A percentile compares a stretch with the other conserved stretches of the same genome.
Evolutionary conservation across 495 filamentous ascomycete genomes (phyloP).

Genomic region (Schizothecium vesticola): DNA sequence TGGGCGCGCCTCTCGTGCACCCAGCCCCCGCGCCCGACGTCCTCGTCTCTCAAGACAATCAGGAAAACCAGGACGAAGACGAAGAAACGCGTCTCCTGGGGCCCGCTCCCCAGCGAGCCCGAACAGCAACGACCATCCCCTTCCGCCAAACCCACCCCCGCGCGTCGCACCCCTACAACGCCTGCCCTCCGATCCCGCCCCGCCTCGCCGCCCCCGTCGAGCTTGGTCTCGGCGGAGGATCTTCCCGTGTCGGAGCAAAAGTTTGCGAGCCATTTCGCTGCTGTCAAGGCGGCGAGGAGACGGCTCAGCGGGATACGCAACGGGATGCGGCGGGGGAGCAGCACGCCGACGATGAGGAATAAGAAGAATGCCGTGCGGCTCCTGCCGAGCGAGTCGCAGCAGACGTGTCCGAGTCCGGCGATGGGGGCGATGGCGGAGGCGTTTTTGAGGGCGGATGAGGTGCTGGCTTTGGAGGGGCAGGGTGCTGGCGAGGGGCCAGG

Average conservation of each 20-base stretch:
- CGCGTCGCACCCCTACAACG: neutral
- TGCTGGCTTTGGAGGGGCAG: neutral
- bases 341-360: neutral
- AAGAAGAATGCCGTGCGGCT: slow-evolving; percentile 12
- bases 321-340: neutral
- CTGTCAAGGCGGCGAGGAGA: slow-evolving; percentile 19
- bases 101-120: slow-evolving; percentile 13
- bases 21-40: neutral
- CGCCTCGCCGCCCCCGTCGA: slow-evolving; percentile 26
- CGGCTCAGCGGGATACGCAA: neutral
- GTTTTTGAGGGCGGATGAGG: slow-evolving; percentile 25
- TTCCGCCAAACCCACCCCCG: neutral
- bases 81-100: slow-evolving; percentile 30
- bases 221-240: neutral
- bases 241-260: slow-evolving; percentile 16
- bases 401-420: slow-evolving; percentile 31
- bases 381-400: slow-evolving; percentile 39
- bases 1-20: slow-evolving; percentile 9
- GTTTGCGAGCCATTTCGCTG: slow-evolving; percentile 34
- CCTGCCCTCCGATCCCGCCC: neutral
- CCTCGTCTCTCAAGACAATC: neutral
- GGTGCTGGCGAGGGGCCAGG: neutral
- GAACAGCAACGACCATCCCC: neutral
- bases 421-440: slow-evolving; percentile 38
- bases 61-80: slow-evolving; percentile 2